phyloP scores from a whole-genome alignment of 2,329 filamentous ascomycete genomes.

The Phialophora macrospora region DNA sequence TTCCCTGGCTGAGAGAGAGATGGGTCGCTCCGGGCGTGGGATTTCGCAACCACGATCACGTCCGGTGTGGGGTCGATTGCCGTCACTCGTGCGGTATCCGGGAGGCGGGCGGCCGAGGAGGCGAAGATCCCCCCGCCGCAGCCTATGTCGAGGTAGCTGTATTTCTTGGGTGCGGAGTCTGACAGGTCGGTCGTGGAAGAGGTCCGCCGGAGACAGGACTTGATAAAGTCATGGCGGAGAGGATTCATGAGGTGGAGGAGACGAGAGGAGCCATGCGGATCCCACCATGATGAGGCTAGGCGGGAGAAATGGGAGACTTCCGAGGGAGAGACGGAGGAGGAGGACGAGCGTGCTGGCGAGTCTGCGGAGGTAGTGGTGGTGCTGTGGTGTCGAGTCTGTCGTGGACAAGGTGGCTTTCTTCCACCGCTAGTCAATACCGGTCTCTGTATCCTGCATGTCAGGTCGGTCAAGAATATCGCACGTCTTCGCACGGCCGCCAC shows the following conservation, averaged over 20 bases:
- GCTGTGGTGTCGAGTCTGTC: neutral
- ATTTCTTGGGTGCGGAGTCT: constrained; percentile 11
- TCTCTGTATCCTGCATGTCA: neutral
- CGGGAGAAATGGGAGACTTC: constrained; percentile 95
- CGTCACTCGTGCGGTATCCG: constrained; percentile 50
- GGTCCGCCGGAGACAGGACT: constrained; percentile 61
- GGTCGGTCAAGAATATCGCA: neutral
- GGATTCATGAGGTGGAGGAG: constrained; percentile 98
- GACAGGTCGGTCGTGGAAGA: constrained; percentile 26
- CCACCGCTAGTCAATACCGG: neutral
- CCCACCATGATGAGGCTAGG: constrained; percentile 96
- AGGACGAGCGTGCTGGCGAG: neutral
- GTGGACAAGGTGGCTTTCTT: neutral
- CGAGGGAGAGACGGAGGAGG: constrained; percentile 73
- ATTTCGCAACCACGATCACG: constrained; percentile 67
- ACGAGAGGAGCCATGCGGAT: constrained; percentile 87
- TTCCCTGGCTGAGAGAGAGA: constrained; percentile 58
- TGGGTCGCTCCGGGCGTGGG: constrained; percentile 77
- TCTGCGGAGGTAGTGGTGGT: neutral
- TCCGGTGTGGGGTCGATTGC: constrained; percentile 52
- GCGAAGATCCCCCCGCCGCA: constrained; percentile 97
- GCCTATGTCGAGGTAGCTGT: constrained; percentile 81
- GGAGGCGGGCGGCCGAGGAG: constrained; percentile 61
- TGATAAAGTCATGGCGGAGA: constrained; percentile 89
- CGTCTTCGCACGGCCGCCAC: neutral